Evolutionary conservation across 768 basidiomycete species (phyloP), one percentile per base, ranked within the genome.

Genomic region (Cystobasidium tubakii): DNA sequence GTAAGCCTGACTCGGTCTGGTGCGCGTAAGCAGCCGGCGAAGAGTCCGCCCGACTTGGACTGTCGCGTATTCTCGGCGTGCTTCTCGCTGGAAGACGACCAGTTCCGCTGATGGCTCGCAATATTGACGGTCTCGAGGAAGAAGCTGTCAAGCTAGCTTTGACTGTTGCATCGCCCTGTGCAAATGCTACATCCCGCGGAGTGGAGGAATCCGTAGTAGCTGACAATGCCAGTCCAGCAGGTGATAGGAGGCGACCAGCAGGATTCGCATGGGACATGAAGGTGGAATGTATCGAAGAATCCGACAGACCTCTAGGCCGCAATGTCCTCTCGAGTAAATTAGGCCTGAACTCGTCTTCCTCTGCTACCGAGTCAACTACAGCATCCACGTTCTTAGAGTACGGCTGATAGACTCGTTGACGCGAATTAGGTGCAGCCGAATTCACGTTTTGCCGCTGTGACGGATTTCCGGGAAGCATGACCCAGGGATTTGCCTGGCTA

Each of bases 201-300:
- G 60, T 2, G 15, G 31, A 6, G 2, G 60, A 2, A 39, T 39
- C 39, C 17, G 66, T 31, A 13, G 66, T 53, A 19, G 66, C 31
- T 27, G 73, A 74, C 25, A 74, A 29, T 1, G 73, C 66, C 15
- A 74, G 33, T 12, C 70, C 54, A 29, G 74, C 74, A 15, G 74
- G 74, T 9, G 71, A 62, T 1, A 74, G 55, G 17, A 60, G 73
- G 63, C 70, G n/a, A 7, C 62, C 57, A 27, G 73, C 25, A 36
- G 69, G 67, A 50, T 75, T 76, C 0, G 75, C 79, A 33, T 82
- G 81, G 36, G 82, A 84, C 74, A 87, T 82, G 81, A 90, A 95
- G 0, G 91, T 91, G 2, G 91, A 89, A 75, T 88, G 90, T 74
- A 97, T 92, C 1, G 91, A 94, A 0, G 92, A 94, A 80, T 97